Base-by-base conservation (phyloP, 192 early-diverging fungal species). In the Rhizoclosmatium globosum region DNA sequence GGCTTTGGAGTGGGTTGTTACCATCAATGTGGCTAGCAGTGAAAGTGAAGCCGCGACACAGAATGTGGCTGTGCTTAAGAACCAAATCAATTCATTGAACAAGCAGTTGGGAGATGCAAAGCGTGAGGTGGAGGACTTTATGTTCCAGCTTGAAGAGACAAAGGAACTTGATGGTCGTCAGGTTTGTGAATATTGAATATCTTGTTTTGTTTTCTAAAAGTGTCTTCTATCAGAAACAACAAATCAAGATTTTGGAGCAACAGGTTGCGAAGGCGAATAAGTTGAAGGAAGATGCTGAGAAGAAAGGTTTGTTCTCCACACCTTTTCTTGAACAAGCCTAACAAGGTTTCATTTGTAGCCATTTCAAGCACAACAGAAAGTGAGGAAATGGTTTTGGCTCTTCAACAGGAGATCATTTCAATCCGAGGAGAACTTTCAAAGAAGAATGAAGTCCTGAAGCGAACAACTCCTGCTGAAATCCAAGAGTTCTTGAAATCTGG, bases 171-270 rank as follows among this genome's bases (percentile, higher is more conserved):
- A 76, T 21, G 66, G 6, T 11, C 39, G 74, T 47, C 74, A 76
- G 74, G 74, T 76, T 17, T 43, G 39, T 19, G 21, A 7, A 39
- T 15, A 19, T 61, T 59, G 59, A 15, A 31, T 62, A 43, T 45
- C 44, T 68, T 39, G 42, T 46, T 68, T 11, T 46, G 2, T 42
- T 17, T 68, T 68, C 6, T 68, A 45, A 2, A 44, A 17, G 39
- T 46, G 21, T 21, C 38, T 21, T 21, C 15, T 23, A 62, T 3
- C 74, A 76, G 74, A 39, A 47, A 15, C 74, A 76, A 67, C 74
- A 76, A 76, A 76, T 76, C 74, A 76, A 76, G 60, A 76, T 76
- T 56, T 38, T 76, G 7, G 62, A 76, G 47, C 74, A 76, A 50
- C 74, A 76, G 46, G 21, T 59, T 9, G 74, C 64, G n/a, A 76